Conservation (phyloP, 371 early-diverging fungal genomes). For the Saksenaea oblongispora region DNA sequence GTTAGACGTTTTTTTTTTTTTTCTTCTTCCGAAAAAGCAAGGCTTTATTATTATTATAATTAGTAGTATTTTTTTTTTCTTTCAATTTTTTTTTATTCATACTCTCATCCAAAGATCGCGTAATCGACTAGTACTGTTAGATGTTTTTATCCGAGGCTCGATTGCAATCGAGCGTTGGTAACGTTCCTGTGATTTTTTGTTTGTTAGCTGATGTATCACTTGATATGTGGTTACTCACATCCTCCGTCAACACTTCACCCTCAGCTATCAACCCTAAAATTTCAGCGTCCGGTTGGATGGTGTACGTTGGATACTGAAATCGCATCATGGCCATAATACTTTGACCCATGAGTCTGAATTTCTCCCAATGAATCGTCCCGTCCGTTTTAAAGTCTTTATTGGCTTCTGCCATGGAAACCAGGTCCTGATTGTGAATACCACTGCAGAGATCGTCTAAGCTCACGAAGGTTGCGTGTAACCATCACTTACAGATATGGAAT, state of each 20-base stretch:
- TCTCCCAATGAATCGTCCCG: conserved; percentile 64
- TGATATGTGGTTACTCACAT: conserved; percentile 16
- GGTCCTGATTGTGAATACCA: conserved; percentile 59
- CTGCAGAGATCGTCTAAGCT: conserved; percentile 18
- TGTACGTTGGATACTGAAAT: conserved; percentile 44
- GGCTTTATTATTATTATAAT: neutral
- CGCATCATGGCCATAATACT: conserved; percentile 50
- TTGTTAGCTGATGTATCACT: neutral
- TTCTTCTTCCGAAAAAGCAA: conserved; percentile 2
- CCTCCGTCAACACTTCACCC: conserved; percentile 23
- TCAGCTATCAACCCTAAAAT: conserved; percentile 22
- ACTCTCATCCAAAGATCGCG: conserved; percentile 19
- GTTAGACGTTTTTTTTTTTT: conserved; percentile 7
- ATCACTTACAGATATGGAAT: conserved; percentile 61
- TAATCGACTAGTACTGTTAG: conserved; percentile 18
- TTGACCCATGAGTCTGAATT: conserved; percentile 56
- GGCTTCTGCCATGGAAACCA: conserved; percentile 59
- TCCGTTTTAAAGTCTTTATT: conserved; percentile 60
- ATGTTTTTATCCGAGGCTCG: conserved; percentile 20
- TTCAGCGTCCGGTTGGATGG: conserved; percentile 20
- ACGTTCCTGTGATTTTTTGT: conserved; percentile 11
- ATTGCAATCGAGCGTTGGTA: conserved; percentile 14
- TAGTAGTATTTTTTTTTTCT: neutral
- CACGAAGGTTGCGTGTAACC: neutral
- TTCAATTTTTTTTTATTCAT: neutral